phyloP scores from a whole-genome alignment of 257 asterid genomes.

The Thymus mandschuricus region DNA sequence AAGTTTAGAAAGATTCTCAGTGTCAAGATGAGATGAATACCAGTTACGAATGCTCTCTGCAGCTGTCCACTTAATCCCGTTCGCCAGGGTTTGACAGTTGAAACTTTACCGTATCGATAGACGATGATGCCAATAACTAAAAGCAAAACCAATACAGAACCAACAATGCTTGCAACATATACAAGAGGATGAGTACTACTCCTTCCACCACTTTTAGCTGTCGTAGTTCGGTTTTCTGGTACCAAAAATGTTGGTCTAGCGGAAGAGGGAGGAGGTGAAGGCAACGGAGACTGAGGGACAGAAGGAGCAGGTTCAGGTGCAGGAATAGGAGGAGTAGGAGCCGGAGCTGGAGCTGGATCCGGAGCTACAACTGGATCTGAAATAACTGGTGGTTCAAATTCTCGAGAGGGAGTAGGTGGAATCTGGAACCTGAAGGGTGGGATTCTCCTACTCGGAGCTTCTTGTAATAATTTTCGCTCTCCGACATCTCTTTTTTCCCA shows the following conservation, averaged over 20 bases:
- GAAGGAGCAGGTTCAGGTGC: slow-evolving; percentile 13
- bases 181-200: slow-evolving; percentile 26
- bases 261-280: slow-evolving; percentile 20
- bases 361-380: slow-evolving; percentile 20
- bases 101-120: slow-evolving; percentile 56
- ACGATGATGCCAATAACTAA: slow-evolving; percentile 35
- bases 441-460: not conserved
- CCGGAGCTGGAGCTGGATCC: slow-evolving; percentile 19
- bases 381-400: not conserved
- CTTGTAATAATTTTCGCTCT: slow-evolving; percentile 52
- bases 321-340: slow-evolving; percentile 10
- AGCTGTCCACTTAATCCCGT: slow-evolving; percentile 96
- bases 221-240: slow-evolving; percentile 28
- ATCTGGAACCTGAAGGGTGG: not conserved
- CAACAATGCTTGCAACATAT: slow-evolving; percentile 54
- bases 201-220: not conserved
- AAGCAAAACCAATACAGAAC: slow-evolving; percentile 53
- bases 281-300: slow-evolving; percentile 40
- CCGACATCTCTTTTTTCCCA: slow-evolving; percentile 37
- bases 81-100: slow-evolving; percentile 90
- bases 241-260: slow-evolving; percentile 36
- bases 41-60: slow-evolving; percentile 83
- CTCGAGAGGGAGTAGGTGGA: not conserved
- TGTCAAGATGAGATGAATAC: slow-evolving; percentile 36
- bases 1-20: not conserved